A percentile compares a stretch with the other conserved stretches of the same genome.
Evolutionary conservation across 495 filamentous ascomycete species (phyloP).

Genomic region (Xylona heveae): DNA sequence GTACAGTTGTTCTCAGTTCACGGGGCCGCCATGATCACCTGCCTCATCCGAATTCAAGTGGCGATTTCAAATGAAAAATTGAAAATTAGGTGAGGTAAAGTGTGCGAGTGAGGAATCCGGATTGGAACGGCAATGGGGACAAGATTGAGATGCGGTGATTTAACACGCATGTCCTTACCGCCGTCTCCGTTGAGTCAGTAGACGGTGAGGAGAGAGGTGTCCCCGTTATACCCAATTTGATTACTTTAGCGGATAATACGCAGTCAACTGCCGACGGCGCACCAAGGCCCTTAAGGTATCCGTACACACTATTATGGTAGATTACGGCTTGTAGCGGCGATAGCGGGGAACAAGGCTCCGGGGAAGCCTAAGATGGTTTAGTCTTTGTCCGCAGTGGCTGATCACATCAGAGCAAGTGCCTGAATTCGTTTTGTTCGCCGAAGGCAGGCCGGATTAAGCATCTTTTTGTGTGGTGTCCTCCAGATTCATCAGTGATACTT

Average conservation of each 20-base stretch:
- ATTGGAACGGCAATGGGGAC: too few species aligned
- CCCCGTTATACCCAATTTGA: neutral
- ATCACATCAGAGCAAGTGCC: conserved; percentile 1
- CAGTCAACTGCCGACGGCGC: too few species aligned
- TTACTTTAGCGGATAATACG: too few species aligned
- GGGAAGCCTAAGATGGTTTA: neutral
- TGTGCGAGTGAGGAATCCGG: too few species aligned
- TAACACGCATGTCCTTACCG: too few species aligned
- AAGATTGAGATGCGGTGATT: neutral
- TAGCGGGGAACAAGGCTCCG: neutral
- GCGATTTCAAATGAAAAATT: neutral
- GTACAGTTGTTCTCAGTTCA: too few species aligned
- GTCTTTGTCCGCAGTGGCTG: neutral
- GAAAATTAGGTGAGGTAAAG: neutral
- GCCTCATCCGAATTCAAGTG: conserved; percentile 1
- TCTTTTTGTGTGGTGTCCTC: neutral
- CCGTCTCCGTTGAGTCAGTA: too few species aligned
- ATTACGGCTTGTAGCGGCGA: neutral
- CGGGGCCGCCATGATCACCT: conserved; percentile 3
- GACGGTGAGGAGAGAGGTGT: neutral
- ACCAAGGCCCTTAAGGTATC: too few species aligned
- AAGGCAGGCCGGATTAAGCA: too few species aligned
- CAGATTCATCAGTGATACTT: neutral
- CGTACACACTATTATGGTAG: too few species aligned
- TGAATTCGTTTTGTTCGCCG: too few species aligned